These are phyloP conservation scores for Bruguiera gymnorhiza DNA, from an alignment of 345 rosid species.

Conservation along the genomic window DNA sequence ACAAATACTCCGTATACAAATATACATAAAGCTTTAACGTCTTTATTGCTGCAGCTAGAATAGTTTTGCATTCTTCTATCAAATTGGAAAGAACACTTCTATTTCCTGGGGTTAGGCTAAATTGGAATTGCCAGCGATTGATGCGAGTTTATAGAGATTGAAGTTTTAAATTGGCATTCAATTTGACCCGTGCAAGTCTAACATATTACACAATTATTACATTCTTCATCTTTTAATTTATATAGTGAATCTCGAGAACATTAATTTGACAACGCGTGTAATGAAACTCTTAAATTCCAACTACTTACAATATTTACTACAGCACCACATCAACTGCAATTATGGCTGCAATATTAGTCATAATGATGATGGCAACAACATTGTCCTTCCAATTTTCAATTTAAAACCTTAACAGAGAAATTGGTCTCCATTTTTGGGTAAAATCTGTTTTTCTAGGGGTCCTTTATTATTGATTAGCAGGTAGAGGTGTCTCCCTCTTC, in stretches of 20 bases:
- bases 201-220: no score
- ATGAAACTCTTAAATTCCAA: no score
- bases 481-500: not conserved
- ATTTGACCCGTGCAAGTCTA: no score
- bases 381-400: no score
- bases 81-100: constrained; percentile 19
- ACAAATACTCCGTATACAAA: constrained; percentile 27
- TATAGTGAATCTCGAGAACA: no score
- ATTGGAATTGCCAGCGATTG: constrained; percentile 29
- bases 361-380: no score
- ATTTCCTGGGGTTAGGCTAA: constrained; percentile 16
- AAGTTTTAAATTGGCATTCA: no score
- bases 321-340: no score
- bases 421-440: constrained; percentile 14
- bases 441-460: constrained; percentile 11
- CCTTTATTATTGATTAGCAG: not conserved
- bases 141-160: constrained; percentile 17
- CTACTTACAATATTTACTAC: no score
- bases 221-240: no score
- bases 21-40: constrained; percentile 21
- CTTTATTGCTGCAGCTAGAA: constrained; percentile 5
- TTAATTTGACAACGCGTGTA: no score
- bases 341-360: no score
- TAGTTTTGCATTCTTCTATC: constrained; percentile 17
- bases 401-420: not conserved